phyloP scores from a whole-genome alignment of 805 yeast genomes.

The Wickerhamomyces subpelliculosus region DNA sequence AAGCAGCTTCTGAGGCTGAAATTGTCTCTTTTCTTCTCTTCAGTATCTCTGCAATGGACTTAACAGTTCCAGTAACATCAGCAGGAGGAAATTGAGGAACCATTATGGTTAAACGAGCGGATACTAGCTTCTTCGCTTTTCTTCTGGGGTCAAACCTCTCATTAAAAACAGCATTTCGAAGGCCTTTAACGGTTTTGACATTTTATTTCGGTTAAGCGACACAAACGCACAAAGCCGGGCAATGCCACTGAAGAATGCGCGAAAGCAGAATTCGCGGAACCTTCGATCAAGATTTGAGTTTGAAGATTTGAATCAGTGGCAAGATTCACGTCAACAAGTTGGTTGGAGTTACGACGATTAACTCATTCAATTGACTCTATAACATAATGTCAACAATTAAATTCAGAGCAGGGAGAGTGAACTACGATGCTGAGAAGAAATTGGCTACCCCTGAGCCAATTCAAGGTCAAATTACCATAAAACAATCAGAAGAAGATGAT shows the following conservation, averaged over 20 bases:
- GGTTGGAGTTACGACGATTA: too few species aligned
- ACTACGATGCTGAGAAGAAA: conserved; percentile 51
- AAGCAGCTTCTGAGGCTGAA: conserved; percentile 82
- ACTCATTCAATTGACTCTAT: neutral
- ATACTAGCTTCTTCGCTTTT: too few species aligned
- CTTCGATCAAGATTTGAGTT: too few species aligned
- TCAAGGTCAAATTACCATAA: conserved; percentile 59
- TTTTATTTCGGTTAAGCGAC: too few species aligned
- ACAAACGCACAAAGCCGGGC: too few species aligned
- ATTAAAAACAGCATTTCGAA: too few species aligned
- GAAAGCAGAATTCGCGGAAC: too few species aligned
- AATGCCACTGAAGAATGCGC: too few species aligned
- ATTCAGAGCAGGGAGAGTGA: conserved; percentile 77
- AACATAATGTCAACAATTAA: conserved; percentile 18
- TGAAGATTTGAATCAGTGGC: too few species aligned
- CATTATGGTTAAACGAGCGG: conserved; percentile 29
- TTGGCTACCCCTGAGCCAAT: conserved; percentile 63
- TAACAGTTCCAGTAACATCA: conserved; percentile 43
- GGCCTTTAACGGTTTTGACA: too few species aligned
- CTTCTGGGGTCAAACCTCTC: too few species aligned
- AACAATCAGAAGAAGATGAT: conserved; percentile 62
- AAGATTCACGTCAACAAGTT: neutral
- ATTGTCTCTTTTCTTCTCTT: conserved; percentile 51
- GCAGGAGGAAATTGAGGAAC: conserved; percentile 72
- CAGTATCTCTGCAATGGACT: conserved; percentile 50